A percentile compares a stretch with the other conserved stretches of the same genome.
Evolutionary conservation across 371 early-diverging fungal genomes (phyloP).

Genomic region (Circinella umbellata): DNA sequence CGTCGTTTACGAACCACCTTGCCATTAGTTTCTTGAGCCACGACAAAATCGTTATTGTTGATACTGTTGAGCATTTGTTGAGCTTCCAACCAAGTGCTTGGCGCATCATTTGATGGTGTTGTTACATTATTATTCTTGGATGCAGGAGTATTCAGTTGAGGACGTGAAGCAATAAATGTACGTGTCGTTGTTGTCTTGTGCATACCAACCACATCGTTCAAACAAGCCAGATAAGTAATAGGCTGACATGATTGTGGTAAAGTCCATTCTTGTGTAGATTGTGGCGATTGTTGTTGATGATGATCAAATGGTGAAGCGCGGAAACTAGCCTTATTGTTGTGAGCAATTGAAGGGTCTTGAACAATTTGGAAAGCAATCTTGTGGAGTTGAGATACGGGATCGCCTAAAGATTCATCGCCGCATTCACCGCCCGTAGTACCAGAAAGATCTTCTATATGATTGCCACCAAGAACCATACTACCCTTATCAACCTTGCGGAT

Average conservation of each 20-base stretch:
- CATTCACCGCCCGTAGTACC: constrained; percentile 46
- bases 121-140: too few species aligned
- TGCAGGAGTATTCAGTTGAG: neutral
- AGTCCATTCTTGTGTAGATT: constrained; percentile 17
- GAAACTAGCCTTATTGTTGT: constrained; percentile 36
- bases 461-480: constrained; percentile 77
- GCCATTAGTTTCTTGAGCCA: constrained; percentile 31
- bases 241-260: constrained; percentile 54
- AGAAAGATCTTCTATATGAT: constrained; percentile 29
- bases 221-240: constrained; percentile 75
- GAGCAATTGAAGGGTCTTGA: constrained; percentile 46
- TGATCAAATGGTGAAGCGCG: constrained; percentile 7
- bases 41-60: constrained; percentile 19
- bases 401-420: constrained; percentile 55
- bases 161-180: constrained; percentile 23
- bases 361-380: constrained; percentile 88
- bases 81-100: constrained; percentile 22
- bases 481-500: constrained; percentile 86
- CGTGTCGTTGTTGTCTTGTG: constrained; percentile 69
- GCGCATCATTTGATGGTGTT: neutral
- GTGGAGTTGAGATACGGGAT: constrained; percentile 89
- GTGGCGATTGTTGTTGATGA: constrained; percentile 11
- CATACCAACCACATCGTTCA: constrained; percentile 81
- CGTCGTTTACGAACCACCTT: constrained; percentile 47
- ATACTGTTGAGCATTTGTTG: constrained; percentile 16